Evolutionary conservation across 371 early-diverging fungal genomes (phyloP).

Genomic region (Lichtheimia corymbifera): DNA sequence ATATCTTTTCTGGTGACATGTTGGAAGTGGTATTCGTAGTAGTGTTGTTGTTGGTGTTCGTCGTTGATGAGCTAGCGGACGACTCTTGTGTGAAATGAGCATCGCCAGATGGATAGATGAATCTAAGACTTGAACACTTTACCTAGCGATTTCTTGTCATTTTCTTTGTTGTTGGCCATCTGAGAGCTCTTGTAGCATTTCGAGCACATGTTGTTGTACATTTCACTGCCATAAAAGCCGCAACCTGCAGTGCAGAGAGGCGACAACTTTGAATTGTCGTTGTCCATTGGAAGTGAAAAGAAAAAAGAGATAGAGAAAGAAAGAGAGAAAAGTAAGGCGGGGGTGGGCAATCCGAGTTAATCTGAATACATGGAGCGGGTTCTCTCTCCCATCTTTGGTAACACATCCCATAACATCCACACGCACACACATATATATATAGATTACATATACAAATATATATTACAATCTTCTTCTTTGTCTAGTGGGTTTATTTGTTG

Average conservation of each 20-base stretch:
- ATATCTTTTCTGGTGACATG: conserved; percentile 13
- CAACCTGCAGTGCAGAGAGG: conserved; percentile 64
- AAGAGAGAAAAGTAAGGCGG: not conserved
- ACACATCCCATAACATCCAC: not conserved
- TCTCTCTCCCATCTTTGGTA: not conserved
- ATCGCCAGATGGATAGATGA: not conserved
- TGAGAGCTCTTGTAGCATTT: conserved; percentile 67
- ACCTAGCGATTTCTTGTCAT: conserved; percentile 29
- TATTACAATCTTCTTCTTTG: not conserved
- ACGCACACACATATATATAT: not conserved
- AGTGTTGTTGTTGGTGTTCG: not conserved
- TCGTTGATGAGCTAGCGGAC: not conserved
- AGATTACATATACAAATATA: not conserved
- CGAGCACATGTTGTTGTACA: conserved; percentile 79
- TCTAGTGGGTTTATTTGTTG: not conserved
- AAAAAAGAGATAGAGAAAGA: conserved; percentile 1
- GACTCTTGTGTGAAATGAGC: not conserved
- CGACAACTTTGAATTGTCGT: conserved; percentile 37
- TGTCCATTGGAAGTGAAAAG: conserved; percentile 5
- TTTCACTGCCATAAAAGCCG: conserved; percentile 61
- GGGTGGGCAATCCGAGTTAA: not conserved
- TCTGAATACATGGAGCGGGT: not conserved
- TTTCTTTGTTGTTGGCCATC: conserved; percentile 30
- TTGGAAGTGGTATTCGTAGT: conserved; percentile 6
- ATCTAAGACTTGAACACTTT: not conserved